These are phyloP conservation scores for Dalbergia oliveri DNA, from an alignment of 306 rosid genomes.

Conservation along the genomic window DNA sequence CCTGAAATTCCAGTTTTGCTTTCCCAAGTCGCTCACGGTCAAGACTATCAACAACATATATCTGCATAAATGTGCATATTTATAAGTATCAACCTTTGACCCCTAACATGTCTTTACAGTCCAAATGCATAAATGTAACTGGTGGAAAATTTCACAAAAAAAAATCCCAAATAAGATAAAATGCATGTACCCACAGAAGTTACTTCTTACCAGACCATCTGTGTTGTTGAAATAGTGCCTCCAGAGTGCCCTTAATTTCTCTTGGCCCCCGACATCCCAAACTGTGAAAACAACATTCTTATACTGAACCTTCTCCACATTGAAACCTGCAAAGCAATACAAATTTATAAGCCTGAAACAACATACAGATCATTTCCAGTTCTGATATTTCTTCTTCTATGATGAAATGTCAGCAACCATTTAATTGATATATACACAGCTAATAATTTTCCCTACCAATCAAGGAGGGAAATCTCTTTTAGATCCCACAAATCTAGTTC, in stretches of 20 bases:
- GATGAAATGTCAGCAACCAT: conserved; percentile 1
- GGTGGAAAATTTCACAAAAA: conserved; percentile 17
- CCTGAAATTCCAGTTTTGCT: conserved; percentile 98
- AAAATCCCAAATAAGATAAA: neutral
- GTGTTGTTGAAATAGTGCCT: conserved; percentile 99
- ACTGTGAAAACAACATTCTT: conserved; percentile 97
- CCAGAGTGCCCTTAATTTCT: conserved; percentile 96
- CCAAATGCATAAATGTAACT: conserved; percentile 19
- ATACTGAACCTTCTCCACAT: conserved; percentile 98
- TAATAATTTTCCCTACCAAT: neutral
- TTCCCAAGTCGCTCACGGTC: conserved; percentile 90
- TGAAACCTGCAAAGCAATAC: conserved; percentile 69
- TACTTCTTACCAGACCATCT: conserved; percentile 81
- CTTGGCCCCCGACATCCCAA: conserved; percentile 99
- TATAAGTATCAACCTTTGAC: conserved; percentile 5
- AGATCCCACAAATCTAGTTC: conserved; percentile 30
- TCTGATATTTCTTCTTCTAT: neutral
- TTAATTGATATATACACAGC: conserved; percentile 31
- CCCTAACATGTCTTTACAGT: neutral
- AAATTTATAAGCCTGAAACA: conserved; percentile 28
- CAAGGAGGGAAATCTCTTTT: conserved; percentile 1
- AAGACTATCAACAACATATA: conserved; percentile 92
- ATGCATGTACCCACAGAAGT: conserved; percentile 31
- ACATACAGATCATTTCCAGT: conserved; percentile 14
- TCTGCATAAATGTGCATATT: conserved; percentile 61